Conservation (phyloP, 257 asterid species). For the Apocynum venetum region DNA sequence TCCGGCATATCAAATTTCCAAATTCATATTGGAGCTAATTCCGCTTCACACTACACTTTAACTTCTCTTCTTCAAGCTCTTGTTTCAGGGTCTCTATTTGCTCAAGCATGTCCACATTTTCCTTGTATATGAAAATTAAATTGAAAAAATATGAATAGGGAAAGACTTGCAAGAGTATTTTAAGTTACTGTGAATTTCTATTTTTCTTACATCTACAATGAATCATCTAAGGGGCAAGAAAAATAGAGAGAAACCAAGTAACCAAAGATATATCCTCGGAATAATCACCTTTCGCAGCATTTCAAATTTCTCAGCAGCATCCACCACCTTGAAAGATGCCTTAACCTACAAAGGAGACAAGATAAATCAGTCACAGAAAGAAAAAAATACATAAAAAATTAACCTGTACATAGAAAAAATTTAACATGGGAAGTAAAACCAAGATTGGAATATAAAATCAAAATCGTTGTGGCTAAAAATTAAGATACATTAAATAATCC, state of each 20-base stretch:
- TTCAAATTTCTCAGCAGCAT: constrained; percentile 40
- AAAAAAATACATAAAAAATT: neutral
- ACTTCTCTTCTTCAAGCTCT: constrained; percentile 75
- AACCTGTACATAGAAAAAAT: too few species aligned
- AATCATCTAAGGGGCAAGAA: neutral
- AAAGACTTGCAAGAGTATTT: neutral
- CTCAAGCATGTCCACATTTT: constrained; percentile 76
- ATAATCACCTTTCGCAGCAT: constrained; percentile 67
- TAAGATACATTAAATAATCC: too few species aligned
- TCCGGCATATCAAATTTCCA: constrained; percentile 7
- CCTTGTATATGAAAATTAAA: constrained; percentile 33
- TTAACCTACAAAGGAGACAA: constrained; percentile 35
- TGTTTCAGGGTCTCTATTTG: constrained; percentile 71
- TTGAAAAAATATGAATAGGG: neutral
- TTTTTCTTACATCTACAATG: neutral
- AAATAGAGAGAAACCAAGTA: neutral
- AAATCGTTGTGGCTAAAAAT: neutral
- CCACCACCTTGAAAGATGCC: constrained; percentile 27
- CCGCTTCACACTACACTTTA: constrained; percentile 51
- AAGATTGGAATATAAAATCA: neutral
- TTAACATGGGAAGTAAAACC: neutral
- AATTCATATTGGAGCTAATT: constrained; percentile 11
- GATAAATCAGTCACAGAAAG: neutral
- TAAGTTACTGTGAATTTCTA: neutral
- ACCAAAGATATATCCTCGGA: neutral